A percentile compares a stretch with the other conserved stretches of the same genome.
phyloP scores from a whole-genome alignment of 169 alveolate species.

The Eimeria necatrix region DNA sequence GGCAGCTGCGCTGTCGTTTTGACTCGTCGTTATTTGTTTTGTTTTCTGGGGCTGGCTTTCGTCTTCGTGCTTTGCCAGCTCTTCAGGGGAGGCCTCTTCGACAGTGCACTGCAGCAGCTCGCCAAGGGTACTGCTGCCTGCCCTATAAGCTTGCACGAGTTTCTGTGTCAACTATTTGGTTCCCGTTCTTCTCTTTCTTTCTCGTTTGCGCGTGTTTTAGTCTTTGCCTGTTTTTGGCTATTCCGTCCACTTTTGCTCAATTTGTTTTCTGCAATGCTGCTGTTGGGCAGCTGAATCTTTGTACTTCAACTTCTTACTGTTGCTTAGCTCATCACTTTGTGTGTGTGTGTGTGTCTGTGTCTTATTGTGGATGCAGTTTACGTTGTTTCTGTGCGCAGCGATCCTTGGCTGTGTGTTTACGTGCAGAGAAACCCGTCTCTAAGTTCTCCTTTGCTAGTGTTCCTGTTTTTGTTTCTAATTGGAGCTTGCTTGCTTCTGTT shows the following conservation, averaged over 20 bases:
- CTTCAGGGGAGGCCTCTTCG: conserved; percentile 70
- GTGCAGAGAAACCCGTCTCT: background rate
- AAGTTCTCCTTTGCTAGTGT: too few relatives aligned
- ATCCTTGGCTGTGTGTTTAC: background rate
- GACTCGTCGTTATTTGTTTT: conserved; percentile 38
- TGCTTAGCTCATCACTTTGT: background rate
- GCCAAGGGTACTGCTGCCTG: conserved; percentile 36
- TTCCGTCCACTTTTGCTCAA: background rate
- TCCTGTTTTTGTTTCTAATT: too few relatives aligned
- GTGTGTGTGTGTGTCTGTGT: background rate
- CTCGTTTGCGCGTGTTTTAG: background rate
- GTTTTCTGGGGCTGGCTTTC: background rate
- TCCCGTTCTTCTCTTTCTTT: background rate
- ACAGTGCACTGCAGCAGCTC: conserved; percentile 29
- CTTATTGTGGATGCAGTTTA: background rate
- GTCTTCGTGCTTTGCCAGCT: conserved; percentile 60
- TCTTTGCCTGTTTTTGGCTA: background rate
- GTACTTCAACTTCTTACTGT: background rate
- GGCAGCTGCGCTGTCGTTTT: conserved; percentile 79
- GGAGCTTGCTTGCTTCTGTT: too few relatives aligned
- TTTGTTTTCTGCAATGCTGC: background rate
- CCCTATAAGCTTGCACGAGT: background rate
- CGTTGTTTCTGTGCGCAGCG: background rate
- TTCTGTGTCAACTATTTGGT: background rate
- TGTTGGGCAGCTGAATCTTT: background rate